Conservation (phyloP, 1,284 basidiomycete genomes). For the Microbotryum scabiosae region DNA sequence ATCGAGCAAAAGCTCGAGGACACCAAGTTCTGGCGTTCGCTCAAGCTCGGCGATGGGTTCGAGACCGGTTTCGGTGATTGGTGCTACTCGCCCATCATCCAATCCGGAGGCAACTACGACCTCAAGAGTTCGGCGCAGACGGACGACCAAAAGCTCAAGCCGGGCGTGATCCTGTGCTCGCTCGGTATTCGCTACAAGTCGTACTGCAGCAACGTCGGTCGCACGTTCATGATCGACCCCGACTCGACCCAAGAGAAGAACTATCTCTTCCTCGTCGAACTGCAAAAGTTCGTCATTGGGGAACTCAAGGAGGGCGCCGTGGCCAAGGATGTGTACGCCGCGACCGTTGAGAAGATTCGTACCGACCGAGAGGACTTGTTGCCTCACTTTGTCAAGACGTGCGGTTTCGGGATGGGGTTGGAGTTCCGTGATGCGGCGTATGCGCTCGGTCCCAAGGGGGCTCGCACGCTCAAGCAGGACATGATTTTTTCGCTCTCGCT, state of each 20-base stretch:
- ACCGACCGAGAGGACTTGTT: constrained; percentile 74
- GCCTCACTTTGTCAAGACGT: constrained; percentile 74
- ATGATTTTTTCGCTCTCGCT: constrained; percentile 81
- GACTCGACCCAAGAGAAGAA: constrained; percentile 84
- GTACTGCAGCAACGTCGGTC: constrained; percentile 83
- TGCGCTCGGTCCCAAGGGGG: constrained; percentile 71
- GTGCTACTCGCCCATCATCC: constrained; percentile 90
- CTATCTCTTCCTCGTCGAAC: constrained; percentile 65
- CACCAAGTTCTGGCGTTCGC: constrained; percentile 53
- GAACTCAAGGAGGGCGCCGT: constrained; percentile 72
- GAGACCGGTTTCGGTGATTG: constrained; percentile 85
- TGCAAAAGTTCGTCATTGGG: constrained; percentile 68
- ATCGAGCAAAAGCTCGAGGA: constrained; percentile 77
- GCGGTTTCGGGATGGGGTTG: constrained; percentile 90
- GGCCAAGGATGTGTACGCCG: constrained; percentile 70
- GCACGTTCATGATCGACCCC: constrained; percentile 92
- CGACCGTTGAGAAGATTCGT: constrained; percentile 62
- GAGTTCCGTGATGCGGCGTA: constrained; percentile 89
- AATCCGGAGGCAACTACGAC: constrained; percentile 86
- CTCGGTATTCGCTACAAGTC: constrained; percentile 87
- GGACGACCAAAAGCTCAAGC: constrained; percentile 69
- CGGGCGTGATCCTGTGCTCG: constrained; percentile 79
- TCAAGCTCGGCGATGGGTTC: constrained; percentile 52
- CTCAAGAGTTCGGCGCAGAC: constrained; percentile 79
- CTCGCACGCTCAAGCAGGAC: constrained; percentile 58